Conservation (phyloP, 192 early-diverging fungal genomes). For the Dissophora ornata region DNA sequence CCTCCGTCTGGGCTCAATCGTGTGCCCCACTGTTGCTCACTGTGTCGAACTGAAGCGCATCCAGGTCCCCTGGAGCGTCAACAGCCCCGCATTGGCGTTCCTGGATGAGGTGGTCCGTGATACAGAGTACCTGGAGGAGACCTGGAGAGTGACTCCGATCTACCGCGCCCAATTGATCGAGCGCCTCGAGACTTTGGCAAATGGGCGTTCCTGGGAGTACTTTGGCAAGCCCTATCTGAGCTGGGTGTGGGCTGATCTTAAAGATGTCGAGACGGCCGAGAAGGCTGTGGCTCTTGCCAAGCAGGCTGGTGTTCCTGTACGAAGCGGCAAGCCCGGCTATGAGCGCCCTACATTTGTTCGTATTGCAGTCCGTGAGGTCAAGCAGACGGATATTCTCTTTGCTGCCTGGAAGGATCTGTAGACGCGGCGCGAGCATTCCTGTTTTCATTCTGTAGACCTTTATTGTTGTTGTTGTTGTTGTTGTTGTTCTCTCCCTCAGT, state of each 20-base stretch:
- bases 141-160: conserved; percentile 79
- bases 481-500: too few relatives aligned
- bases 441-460: too few relatives aligned
- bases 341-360: conserved; percentile 78
- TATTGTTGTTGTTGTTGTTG: too few relatives aligned
- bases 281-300: conserved; percentile 74
- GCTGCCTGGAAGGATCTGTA: conserved; percentile 70
- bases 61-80: conserved; percentile 95
- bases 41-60: conserved; percentile 79
- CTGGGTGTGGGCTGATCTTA: conserved; percentile 91
- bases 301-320: conserved; percentile 86
- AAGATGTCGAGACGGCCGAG: conserved; percentile 65
- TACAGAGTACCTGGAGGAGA: conserved; percentile 74
- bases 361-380: conserved; percentile 79
- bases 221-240: conserved; percentile 81
- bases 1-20: conserved; percentile 86
- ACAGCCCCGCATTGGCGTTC: conserved; percentile 87
- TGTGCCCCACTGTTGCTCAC: conserved; percentile 84
- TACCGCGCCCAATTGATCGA: conserved; percentile 72
- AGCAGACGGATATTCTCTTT: conserved; percentile 76
- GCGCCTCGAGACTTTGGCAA: conserved; percentile 40
- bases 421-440: not conserved
- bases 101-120: conserved; percentile 81
- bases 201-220: conserved; percentile 67
- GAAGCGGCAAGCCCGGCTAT: conserved; percentile 83